phyloP scores from a whole-genome alignment of 1,284 basidiomycete species.

The Ganoderma leucocontextum region DNA sequence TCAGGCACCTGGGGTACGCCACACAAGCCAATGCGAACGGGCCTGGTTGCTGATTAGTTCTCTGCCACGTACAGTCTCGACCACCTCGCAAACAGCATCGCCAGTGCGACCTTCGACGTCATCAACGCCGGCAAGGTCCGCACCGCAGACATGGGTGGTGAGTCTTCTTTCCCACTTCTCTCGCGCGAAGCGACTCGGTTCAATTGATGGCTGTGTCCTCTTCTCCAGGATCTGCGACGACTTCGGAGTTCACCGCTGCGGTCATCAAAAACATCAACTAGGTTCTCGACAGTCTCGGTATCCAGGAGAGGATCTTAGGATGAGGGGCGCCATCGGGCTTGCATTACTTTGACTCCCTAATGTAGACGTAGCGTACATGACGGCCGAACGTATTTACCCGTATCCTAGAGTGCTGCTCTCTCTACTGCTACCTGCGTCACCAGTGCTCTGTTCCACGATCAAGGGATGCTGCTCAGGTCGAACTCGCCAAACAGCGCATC shows the following conservation, averaged over 20 bases:
- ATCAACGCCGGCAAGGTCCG: constrained; percentile 90
- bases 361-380: constrained; percentile 38
- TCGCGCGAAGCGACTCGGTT: constrained; percentile 9
- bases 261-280: constrained; percentile 77
- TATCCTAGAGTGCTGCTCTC: constrained; percentile 26
- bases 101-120: constrained; percentile 92
- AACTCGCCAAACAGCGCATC: constrained; percentile 55
- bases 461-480: constrained; percentile 40
- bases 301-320: constrained; percentile 20
- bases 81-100: constrained; percentile 94
- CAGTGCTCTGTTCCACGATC: constrained; percentile 36
- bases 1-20: constrained; percentile 91
- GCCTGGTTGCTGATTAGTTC: constrained; percentile 9
- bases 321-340: constrained; percentile 22
- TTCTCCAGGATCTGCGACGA: constrained; percentile 78
- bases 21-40: constrained; percentile 8
- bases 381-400: constrained; percentile 33
- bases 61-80: constrained; percentile 70
- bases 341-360: constrained; percentile 32
- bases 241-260: constrained; percentile 91
- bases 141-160: constrained; percentile 96
- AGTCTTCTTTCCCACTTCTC: constrained; percentile 39
- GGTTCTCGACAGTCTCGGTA: constrained; percentile 14
- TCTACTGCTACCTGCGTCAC: constrained; percentile 17
- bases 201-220: constrained; percentile 9